phyloP scores from a whole-genome alignment of 106 monocot species.

The Apostasia shenzhenica region DNA sequence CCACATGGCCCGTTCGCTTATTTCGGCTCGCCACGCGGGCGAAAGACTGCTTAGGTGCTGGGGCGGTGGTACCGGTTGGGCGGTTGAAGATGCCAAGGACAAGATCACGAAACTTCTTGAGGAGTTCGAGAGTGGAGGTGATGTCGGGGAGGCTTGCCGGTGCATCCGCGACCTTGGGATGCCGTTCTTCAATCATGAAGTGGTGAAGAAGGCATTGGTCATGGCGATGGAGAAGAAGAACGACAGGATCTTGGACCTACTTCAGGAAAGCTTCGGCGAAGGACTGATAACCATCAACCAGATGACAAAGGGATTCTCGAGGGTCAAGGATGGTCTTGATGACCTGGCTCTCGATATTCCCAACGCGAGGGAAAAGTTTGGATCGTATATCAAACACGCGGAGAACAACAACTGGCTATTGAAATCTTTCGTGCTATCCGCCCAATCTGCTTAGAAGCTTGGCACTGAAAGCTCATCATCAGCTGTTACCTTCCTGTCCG shows the following conservation, averaged over 20 bases:
- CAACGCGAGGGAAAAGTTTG: slow-evolving; percentile 60
- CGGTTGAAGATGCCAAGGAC: slow-evolving; percentile 95
- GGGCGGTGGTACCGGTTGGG: slow-evolving; percentile 88
- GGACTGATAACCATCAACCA: slow-evolving; percentile 91
- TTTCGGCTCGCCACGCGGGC: slow-evolving; percentile 80
- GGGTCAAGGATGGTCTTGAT: slow-evolving; percentile 80
- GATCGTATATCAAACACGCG: slow-evolving; percentile 43
- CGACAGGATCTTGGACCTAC: slow-evolving; percentile 52
- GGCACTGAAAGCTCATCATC: not conserved
- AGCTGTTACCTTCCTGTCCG: too few species aligned
- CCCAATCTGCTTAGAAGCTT: not conserved
- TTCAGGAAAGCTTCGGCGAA: slow-evolving; percentile 81
- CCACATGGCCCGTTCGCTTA: slow-evolving; percentile 63
- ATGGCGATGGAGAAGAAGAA: slow-evolving; percentile 99
- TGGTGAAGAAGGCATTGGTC: slow-evolving; percentile 79
- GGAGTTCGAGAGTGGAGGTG: slow-evolving; percentile 83
- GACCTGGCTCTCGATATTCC: slow-evolving; percentile 95
- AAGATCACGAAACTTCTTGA: slow-evolving; percentile 86
- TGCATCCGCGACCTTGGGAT: slow-evolving; percentile 89
- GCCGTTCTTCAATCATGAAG: slow-evolving; percentile 95
- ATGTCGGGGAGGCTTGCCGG: slow-evolving; percentile 75
- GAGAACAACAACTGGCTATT: slow-evolving; percentile 63
- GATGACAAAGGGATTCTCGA: slow-evolving; percentile 84
- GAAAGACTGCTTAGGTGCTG: slow-evolving; percentile 92
- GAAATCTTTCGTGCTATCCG: slow-evolving; percentile 10